Base-by-base conservation (phyloP, 768 basidiomycete species). In the Sistotremastrum niveocremeum region DNA sequence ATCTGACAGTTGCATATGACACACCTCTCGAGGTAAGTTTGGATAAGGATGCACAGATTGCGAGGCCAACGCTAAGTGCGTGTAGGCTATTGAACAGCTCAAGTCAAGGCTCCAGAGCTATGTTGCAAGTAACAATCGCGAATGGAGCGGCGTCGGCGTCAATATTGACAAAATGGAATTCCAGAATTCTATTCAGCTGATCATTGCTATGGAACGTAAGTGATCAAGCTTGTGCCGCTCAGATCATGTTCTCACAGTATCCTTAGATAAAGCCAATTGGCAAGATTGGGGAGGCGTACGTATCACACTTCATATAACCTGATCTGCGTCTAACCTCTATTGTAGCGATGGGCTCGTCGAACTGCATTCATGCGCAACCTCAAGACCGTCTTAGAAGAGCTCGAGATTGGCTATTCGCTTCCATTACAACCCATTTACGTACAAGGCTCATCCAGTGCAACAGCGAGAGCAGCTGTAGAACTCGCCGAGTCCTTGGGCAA, bases 131-230 rank as follows among this genome's bases (percentile, higher is more conserved):
- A 84, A 86, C 55, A 52, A 56, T 49, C 77, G 84, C 30, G 84
- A 87, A 53, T 87, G 84, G 84, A 77, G 76, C 6, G 65, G 68
- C 43, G 74, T 67, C 48, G 59, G 58, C 32, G 68, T 84, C 43
- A 78, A 81, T 52, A 84, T 87, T 52, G 79, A 86, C 62, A 81
- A 75, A 54, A 84, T 87, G 79, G 79, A 83, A 51, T 81, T 68
- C 53, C 81, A 84, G 57, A 85, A 84, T 52, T 72, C 78, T 6
- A 75, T 86, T 46, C 60, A 72, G 54, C 66, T 86, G 47, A 71
- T 71, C 38, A 70, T 86, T 43, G 74, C 74, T 33, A 70, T 87
- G 58, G 84, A 87, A 61, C 84, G 82, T 75, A 60, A 60, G 79
- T 69, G 20, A 40, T 35, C 42, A 34, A 10, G 31, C 33, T 20